Percentiles rank a stretch among this genome's conserved stretches.
Conservation (phyloP, 495 filamentous ascomycete genomes). For the Aspergillus cristatus region DNA sequence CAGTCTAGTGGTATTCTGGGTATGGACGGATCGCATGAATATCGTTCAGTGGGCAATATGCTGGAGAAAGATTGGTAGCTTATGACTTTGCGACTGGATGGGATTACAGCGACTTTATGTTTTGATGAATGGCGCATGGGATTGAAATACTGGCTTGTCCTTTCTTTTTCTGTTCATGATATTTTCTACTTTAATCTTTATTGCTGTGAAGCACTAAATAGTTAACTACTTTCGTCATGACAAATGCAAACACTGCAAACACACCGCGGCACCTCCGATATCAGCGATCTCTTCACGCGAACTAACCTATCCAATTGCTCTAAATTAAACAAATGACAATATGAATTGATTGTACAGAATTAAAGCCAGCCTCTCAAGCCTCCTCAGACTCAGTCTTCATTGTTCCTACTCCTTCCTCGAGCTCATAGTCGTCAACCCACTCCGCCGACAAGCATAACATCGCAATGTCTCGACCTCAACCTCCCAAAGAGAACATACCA, state of each 20-base stretch:
- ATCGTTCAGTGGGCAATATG: constrained; percentile 11
- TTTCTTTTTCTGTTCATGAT: neutral
- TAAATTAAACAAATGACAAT: too few species aligned
- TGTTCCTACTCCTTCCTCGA: too few species aligned
- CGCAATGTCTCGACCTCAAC: constrained; percentile 6
- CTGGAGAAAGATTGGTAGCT: constrained; percentile 14
- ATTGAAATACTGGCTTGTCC: neutral
- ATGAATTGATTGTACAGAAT: too few species aligned
- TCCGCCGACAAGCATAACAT: too few species aligned
- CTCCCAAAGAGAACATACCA: neutral
- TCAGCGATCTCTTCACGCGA: neutral
- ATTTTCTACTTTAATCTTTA: neutral
- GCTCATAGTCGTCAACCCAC: too few species aligned
- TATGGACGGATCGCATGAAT: constrained; percentile 8
- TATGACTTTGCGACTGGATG: too few species aligned
- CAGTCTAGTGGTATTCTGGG: constrained; percentile 22
- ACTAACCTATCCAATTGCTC: too few species aligned
- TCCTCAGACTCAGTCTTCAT: too few species aligned
- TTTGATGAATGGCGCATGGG: neutral
- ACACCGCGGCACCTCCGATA: neutral
- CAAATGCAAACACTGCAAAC: constrained; percentile 4
- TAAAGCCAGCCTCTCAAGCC: too few species aligned
- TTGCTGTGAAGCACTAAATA: neutral
- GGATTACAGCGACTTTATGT: neutral
- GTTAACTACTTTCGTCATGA: neutral